phyloP scores from a whole-genome alignment of 345 rosid genomes.

The Clausena lansium region DNA sequence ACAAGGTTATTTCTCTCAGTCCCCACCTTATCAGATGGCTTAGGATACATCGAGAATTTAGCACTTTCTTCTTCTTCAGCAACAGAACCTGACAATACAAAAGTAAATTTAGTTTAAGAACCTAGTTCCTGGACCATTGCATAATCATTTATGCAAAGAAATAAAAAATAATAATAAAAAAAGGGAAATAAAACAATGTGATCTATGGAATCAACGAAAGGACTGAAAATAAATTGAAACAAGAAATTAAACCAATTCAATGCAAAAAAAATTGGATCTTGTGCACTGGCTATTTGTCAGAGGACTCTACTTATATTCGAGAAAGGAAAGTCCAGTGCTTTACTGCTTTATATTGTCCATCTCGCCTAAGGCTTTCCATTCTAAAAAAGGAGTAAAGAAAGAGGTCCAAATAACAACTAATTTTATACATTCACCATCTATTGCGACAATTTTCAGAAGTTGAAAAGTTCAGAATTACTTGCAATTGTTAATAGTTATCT shows the following conservation, averaged over 20 bases:
- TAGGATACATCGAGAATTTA: slow-evolving; percentile 50
- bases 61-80: slow-evolving; percentile 41
- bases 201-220: background rate
- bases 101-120: slow-evolving; percentile 11
- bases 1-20: slow-evolving; percentile 45
- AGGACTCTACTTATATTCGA: background rate
- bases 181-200: background rate
- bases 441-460: background rate
- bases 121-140: background rate
- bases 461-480: slow-evolving; percentile 5
- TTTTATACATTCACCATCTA: background rate
- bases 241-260: slow-evolving; percentile 9
- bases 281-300: background rate
- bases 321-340: background rate
- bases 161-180: background rate
- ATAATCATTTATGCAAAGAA: background rate
- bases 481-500: background rate
- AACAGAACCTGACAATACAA: slow-evolving; percentile 25
- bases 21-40: slow-evolving; percentile 43
- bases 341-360: background rate
- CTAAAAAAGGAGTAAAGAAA: background rate
- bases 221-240: background rate
- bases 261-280: background rate
- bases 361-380: background rate
- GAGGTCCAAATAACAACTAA: background rate